A percentile compares a stretch with the other conserved stretches of the same genome.
These are phyloP conservation scores for Ramichloridium luteum DNA, from an alignment of 2,329 filamentous ascomycete species.

Conservation along the genomic window DNA sequence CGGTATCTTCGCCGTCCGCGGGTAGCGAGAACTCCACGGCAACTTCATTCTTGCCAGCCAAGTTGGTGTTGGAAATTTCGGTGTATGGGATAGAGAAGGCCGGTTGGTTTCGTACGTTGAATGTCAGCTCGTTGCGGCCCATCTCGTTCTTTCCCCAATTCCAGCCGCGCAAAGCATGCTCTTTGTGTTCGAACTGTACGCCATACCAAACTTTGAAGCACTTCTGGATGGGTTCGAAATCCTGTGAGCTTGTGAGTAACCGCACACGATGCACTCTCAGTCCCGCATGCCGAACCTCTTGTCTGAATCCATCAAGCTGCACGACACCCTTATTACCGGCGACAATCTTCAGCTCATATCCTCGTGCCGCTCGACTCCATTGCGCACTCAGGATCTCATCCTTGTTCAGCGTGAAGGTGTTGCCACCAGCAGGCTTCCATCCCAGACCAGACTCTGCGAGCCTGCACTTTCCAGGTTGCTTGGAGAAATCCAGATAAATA, in stretches of 20 bases:
- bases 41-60: constrained; percentile 95
- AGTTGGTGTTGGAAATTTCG: constrained; percentile 93
- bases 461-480: constrained; percentile 81
- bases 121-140: constrained; percentile 83
- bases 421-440: constrained; percentile 85
- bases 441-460: constrained; percentile 90
- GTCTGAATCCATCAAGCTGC: constrained; percentile 88
- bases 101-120: constrained; percentile 93
- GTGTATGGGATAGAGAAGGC: constrained; percentile 96
- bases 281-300: constrained; percentile 47
- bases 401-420: constrained; percentile 86
- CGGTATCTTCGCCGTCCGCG: constrained; percentile 56
- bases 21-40: constrained; percentile 84
- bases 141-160: constrained; percentile 99
- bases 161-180: constrained; percentile 92
- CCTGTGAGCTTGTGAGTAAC: constrained; percentile 35
- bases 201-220: constrained; percentile 98
- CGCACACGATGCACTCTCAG: constrained; percentile 9
- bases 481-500: constrained; percentile 92
- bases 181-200: constrained; percentile 78
- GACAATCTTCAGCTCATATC: constrained; percentile 86
- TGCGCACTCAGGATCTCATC: constrained; percentile 76
- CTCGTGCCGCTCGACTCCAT: constrained; percentile 87
- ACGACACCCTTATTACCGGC: constrained; percentile 74
- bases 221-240: constrained; percentile 80